phyloP scores from a whole-genome alignment of 805 yeast species.

The Middelhovenomyces tepae region DNA sequence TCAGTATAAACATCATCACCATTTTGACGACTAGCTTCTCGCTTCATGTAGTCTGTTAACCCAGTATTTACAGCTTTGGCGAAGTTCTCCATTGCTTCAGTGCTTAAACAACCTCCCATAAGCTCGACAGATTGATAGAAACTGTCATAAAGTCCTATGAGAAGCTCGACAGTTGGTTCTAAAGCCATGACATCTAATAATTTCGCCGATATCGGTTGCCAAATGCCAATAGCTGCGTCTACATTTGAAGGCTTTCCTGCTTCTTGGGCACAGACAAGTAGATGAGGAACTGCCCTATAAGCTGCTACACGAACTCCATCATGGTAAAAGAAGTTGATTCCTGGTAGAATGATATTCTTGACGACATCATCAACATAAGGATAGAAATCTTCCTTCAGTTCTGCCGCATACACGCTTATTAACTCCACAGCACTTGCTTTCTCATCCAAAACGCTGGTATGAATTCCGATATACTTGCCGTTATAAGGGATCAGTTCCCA shows the following conservation, averaged over 20 bases:
- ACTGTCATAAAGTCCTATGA: constrained; percentile 69
- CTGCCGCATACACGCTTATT: constrained; percentile 73
- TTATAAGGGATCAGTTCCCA: constrained; percentile 91
- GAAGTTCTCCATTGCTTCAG: constrained; percentile 45
- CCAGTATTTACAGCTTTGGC: constrained; percentile 52
- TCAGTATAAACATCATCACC: constrained; percentile 79
- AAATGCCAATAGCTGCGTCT: constrained; percentile 40
- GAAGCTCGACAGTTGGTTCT: constrained; percentile 78
- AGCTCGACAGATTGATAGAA: constrained; percentile 56
- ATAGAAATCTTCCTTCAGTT: constrained; percentile 71
- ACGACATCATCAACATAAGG: constrained; percentile 76
- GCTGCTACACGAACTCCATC: constrained; percentile 94
- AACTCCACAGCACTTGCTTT: constrained; percentile 89
- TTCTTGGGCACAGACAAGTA: constrained; percentile 52
- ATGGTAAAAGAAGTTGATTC: constrained; percentile 82
- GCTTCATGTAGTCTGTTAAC: constrained; percentile 56
- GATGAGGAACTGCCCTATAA: constrained; percentile 71
- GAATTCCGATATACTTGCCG: constrained; percentile 91
- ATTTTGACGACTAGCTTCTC: constrained; percentile 45
- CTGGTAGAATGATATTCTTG: constrained; percentile 73
- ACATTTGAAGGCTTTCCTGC: constrained; percentile 43
- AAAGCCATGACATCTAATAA: constrained; percentile 56
- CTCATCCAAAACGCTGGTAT: constrained; percentile 89
- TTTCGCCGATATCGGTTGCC: constrained; percentile 63
- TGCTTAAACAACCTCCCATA: constrained; percentile 42